These are phyloP conservation scores for Immersiella caudata DNA, from an alignment of 495 filamentous ascomycete species.

Conservation along the genomic window DNA sequence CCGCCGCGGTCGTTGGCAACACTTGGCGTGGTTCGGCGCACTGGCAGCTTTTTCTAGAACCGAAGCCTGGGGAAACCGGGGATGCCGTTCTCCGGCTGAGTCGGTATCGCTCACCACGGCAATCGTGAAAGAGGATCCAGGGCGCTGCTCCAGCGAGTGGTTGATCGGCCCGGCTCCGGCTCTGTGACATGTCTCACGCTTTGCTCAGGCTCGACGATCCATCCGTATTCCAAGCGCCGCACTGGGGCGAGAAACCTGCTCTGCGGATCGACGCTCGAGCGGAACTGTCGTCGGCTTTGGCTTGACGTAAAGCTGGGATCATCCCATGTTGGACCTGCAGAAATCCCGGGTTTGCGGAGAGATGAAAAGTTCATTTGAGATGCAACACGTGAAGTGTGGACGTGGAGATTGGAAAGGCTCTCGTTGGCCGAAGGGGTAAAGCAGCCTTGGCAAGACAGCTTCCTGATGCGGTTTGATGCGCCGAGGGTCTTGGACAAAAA, in stretches of 20 bases:
- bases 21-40: not conserved
- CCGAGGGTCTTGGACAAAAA: not conserved
- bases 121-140: not conserved
- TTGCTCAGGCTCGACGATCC: slow-evolving; percentile 2
- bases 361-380: not conserved
- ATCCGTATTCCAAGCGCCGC: slow-evolving; percentile 8
- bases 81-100: slow-evolving; percentile 1
- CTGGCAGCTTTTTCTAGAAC: slow-evolving; percentile 7
- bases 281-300: not conserved
- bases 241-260: not conserved
- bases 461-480: not conserved
- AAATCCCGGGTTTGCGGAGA: not conserved
- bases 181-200: slow-evolving; percentile 25
- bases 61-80: slow-evolving; percentile 3
- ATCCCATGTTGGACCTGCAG: not conserved
- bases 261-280: slow-evolving; percentile 17
- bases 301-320: not conserved
- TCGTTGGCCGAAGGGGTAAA: not conserved
- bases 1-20: not conserved
- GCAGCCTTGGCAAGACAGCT: not conserved
- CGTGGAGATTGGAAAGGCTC: not conserved
- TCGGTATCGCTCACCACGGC: not conserved
- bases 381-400: not conserved
- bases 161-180: slow-evolving; percentile 16
- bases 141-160: not conserved